Evolutionary conservation across 2,329 filamentous ascomycete species (phyloP).

Genomic region (Dothideomycetidae sp.): DNA sequence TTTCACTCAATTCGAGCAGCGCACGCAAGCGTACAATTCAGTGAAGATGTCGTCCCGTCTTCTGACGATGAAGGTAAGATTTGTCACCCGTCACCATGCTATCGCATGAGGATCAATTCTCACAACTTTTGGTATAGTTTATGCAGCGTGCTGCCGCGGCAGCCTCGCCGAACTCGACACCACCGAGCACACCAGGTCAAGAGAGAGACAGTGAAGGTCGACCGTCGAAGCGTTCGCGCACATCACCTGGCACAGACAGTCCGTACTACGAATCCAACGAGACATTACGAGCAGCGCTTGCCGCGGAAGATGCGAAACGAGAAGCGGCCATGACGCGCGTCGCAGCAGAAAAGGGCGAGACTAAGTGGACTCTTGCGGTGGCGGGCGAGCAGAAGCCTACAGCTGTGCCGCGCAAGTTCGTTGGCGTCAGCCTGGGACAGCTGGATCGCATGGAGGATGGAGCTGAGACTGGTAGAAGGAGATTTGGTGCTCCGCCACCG

Average conservation of each 20-base stretch:
- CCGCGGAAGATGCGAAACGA: conserved; percentile 6
- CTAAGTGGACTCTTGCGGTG: conserved; percentile 3
- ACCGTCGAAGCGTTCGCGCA: not conserved
- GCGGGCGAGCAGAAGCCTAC: too few relatives aligned
- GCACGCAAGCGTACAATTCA: not conserved
- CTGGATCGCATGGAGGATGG: not conserved
- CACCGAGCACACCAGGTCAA: not conserved
- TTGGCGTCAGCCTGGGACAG: conserved; percentile 2
- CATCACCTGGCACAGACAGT: not conserved
- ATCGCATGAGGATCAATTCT: conserved; percentile 10
- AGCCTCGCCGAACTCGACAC: conserved; percentile 18
- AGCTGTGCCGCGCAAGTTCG: not conserved
- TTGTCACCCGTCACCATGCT: not conserved
- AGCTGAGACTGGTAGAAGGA: conserved; percentile 3
- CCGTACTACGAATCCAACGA: too few relatives aligned
- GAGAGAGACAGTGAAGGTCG: not conserved
- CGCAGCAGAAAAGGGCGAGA: conserved; percentile 7
- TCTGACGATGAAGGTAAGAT: conserved; percentile 65
- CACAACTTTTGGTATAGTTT: conserved; percentile 38
- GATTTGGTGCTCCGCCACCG: conserved; percentile 1
- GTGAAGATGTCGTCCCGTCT: conserved; percentile 68
- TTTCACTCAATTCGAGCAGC: too few relatives aligned
- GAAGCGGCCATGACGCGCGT: conserved; percentile 4
- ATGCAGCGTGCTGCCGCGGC: conserved; percentile 78
- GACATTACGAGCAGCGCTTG: not conserved